Evolutionary conservation across 768 basidiomycete species (phyloP).

Genomic region (Pisolithus albus): DNA sequence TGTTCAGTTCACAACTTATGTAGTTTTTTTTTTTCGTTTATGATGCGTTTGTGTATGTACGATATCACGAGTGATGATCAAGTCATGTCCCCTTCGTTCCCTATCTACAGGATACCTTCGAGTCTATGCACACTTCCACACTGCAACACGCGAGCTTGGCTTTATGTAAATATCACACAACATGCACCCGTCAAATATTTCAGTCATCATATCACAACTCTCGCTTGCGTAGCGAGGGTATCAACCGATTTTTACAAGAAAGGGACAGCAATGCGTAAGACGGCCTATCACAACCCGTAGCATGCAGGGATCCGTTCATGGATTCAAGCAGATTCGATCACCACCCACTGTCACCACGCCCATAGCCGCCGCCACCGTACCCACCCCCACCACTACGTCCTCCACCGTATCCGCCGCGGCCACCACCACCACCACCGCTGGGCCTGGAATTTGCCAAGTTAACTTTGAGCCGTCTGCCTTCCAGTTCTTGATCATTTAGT

Average conservation of each 20-base stretch:
- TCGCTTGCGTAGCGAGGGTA: background rate
- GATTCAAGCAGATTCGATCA: conserved; percentile 2
- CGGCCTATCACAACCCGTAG: background rate
- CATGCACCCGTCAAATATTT: too few relatives aligned
- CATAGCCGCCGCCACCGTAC: background rate
- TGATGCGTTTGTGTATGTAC: too few relatives aligned
- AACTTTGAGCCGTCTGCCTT: conserved; percentile 49
- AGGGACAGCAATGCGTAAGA: background rate
- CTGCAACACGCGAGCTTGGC: too few relatives aligned
- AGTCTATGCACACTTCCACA: too few relatives aligned
- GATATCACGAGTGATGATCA: too few relatives aligned
- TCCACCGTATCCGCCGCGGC: conserved; percentile 7
- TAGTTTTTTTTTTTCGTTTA: too few relatives aligned
- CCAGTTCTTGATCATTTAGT: conserved; percentile 47
- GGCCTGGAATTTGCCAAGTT: conserved; percentile 33
- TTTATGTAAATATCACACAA: too few relatives aligned
- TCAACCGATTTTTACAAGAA: background rate
- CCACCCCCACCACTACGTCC: conserved; percentile 13
- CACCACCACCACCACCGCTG: conserved; percentile 17
- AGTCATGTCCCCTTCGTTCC: too few relatives aligned
- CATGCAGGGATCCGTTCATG: background rate
- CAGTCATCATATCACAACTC: background rate
- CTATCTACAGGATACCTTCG: too few relatives aligned
- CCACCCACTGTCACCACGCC: too few relatives aligned
- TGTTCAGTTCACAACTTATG: too few relatives aligned